phyloP scores from a whole-genome alignment of 352 stramenopile genomes.

The Phytophthora sojae region DNA sequence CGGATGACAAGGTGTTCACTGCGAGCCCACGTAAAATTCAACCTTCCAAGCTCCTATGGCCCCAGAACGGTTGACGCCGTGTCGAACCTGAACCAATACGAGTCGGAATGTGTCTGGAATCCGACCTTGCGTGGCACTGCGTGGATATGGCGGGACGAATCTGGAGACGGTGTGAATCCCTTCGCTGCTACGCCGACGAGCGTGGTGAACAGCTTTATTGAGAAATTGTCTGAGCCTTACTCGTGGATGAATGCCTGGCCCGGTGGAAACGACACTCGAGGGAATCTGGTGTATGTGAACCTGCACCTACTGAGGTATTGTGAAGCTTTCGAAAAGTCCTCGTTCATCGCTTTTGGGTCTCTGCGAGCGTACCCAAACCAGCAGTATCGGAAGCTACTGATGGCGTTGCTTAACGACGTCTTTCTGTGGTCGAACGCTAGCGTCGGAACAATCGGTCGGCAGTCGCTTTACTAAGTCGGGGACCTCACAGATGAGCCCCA shows the following conservation, averaged over 20 bases:
- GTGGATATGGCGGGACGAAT: conserved; percentile 41
- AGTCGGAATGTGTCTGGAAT: conserved; percentile 52
- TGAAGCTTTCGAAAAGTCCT: conserved; percentile 29
- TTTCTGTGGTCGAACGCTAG: conserved; percentile 50
- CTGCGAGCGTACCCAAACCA: conserved; percentile 60
- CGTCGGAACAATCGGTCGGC: conserved; percentile 44
- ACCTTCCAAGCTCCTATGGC: conserved; percentile 18
- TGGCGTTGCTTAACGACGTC: conserved; percentile 42
- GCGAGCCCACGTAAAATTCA: conserved; percentile 22
- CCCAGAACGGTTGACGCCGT: conserved; percentile 24
- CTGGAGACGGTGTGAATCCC: conserved; percentile 39
- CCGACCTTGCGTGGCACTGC: conserved; percentile 27
- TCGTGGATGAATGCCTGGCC: conserved; percentile 61
- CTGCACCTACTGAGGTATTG: conserved; percentile 14
- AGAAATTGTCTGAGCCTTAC: conserved; percentile 29
- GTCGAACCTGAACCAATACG: conserved; percentile 20
- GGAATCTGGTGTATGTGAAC: conserved; percentile 58
- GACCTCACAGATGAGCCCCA: conserved; percentile 35
- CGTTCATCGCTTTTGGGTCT: conserved; percentile 45
- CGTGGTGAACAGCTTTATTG: conserved; percentile 45
- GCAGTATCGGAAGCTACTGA: conserved; percentile 55
- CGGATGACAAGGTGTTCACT: conserved; percentile 20
- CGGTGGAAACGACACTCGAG: conserved; percentile 35
- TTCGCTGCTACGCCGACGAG: conserved; percentile 39
- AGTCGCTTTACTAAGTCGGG: conserved; percentile 63